Conservation (phyloP, 331 rosid genomes). For the Malus hybrid region DNA sequence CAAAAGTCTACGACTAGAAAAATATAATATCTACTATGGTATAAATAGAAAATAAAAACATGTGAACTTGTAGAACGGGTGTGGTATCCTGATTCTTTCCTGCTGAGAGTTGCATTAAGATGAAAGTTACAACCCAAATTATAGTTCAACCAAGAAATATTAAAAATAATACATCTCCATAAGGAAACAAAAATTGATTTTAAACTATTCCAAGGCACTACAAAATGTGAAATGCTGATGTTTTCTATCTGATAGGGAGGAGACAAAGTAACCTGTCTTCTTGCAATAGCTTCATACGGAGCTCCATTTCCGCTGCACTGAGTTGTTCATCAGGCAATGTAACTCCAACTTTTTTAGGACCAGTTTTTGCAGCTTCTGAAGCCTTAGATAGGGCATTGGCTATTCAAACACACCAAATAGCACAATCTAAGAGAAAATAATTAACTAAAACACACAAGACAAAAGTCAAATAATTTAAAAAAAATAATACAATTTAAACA, state of each 20-base stretch:
- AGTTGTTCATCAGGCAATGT: slow-evolving; percentile 55
- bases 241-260: not conserved
- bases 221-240: not conserved
- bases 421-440: slow-evolving; percentile 4
- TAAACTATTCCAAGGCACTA: not conserved
- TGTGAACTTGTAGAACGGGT: not conserved
- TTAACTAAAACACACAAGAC: not conserved
- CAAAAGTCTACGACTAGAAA: not conserved
- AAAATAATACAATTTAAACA: too few relatives aligned
- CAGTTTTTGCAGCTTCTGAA: slow-evolving; percentile 37
- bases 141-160: not conserved
- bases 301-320: slow-evolving; percentile 64
- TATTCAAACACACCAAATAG: slow-evolving; percentile 38
- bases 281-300: slow-evolving; percentile 73
- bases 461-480: not conserved
- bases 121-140: not conserved
- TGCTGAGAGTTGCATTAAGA: not conserved
- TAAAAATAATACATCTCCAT: not conserved
- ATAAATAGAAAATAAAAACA: too few relatives aligned
- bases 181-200: not conserved
- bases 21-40: not conserved
- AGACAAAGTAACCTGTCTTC: slow-evolving; percentile 60
- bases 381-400: slow-evolving; percentile 42
- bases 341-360: slow-evolving; percentile 23
- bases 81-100: not conserved